Evolutionary conservation across 148 eudicot species (phyloP).

Genomic region (Rhododendron simsii): DNA sequence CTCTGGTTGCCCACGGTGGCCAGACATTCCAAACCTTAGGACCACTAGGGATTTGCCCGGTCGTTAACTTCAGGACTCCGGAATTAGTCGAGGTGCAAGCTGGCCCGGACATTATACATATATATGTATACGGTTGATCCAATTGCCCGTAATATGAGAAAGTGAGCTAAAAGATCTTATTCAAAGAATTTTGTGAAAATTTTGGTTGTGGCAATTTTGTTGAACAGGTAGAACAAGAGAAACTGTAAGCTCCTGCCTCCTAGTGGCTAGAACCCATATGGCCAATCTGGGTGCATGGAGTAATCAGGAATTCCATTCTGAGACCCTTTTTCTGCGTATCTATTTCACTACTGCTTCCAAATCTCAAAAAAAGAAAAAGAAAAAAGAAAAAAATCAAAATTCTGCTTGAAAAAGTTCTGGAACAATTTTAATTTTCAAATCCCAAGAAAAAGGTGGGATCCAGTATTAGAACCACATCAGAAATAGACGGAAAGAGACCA

Average conservation of each 20-base stretch:
- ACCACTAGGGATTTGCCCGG: not conserved
- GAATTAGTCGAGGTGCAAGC: not conserved
- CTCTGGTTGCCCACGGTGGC: not conserved
- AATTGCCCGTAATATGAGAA: not conserved
- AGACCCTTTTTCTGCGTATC: not conserved
- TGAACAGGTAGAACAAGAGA: slow-evolving; percentile 6
- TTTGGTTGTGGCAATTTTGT: not conserved
- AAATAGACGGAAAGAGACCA: not conserved
- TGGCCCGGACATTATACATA: not conserved
- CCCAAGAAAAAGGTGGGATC: slow-evolving; percentile 6
- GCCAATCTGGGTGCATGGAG: not conserved
- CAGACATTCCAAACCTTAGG: not conserved
- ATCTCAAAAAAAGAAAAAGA: too few species aligned
- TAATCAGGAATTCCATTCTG: not conserved
- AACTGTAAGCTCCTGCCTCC: not conserved
- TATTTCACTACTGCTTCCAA: not conserved
- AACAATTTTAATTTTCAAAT: slow-evolving; percentile 6
- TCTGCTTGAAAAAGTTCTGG: not conserved
- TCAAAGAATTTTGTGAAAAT: not conserved
- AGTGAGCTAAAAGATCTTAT: not conserved
- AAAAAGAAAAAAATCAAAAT: not conserved
- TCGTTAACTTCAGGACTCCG: not conserved
- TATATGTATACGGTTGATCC: not conserved
- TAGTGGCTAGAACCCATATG: not conserved
- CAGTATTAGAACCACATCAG: not conserved